Base-by-base conservation (phyloP, 352 stramenopile genomes). In the Globisporangium splendens region DNA sequence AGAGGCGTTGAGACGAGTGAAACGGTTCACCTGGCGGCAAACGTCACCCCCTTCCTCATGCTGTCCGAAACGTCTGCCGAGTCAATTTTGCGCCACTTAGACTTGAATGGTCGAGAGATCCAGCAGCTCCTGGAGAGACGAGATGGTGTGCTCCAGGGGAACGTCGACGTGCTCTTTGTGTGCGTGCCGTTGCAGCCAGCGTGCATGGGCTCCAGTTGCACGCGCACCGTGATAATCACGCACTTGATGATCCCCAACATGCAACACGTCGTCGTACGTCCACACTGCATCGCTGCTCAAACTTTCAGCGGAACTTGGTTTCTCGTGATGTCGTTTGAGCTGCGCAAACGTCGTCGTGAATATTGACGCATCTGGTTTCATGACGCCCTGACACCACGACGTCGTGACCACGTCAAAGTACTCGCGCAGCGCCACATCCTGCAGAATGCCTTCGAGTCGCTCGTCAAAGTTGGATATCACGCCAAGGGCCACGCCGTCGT, bases 381-480 rank as follows among this genome's bases (percentile, higher is more conserved):
- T 63, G 2, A 59, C 46, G 17, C 69, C 55, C n/a, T 79, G 60
- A 3, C 20, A 46, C 62, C 83, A 93, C 2, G 83, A 93, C 38
- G 73, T 79, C 39, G 79, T 75, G 49, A 90, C 73, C 35, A 77
- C 69, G 7, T 81, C 56, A 39, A 91, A 87, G 54, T 69, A 79
- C 31, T 58, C 54, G 35, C 62, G 57, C 14, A 93, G 73, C 31
- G 58, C 60, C 42, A 91, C 52, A 0, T 65, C 72, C 0, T 46
- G 46, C 3, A 93, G 59, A 22, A 93, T 65, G 2, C 46, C 18
- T 33, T 72, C 65, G 4, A 93, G 66, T 2, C 83, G 69, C 59
- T 93, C 81, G 58, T 93, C 83, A 64, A 89, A 91, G 66, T 93
- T 89, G 53, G 81, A 93, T 31, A 93, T 73, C 54, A 91, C 72